Base-by-base conservation (phyloP, 2,329 filamentous ascomycete genomes). In the Fusarium ambrosium region DNA sequence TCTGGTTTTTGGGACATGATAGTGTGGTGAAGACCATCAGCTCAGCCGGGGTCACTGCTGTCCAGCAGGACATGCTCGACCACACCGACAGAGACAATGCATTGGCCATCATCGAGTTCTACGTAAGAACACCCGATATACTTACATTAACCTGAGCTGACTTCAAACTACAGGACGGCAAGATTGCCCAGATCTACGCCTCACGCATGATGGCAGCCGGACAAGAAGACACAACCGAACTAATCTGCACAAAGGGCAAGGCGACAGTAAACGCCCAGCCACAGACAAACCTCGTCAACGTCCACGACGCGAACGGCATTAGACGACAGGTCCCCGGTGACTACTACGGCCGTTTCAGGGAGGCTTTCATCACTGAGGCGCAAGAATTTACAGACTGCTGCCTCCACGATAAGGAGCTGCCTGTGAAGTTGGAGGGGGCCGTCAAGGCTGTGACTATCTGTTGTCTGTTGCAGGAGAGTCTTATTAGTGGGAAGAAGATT, bases 131-230 rank as follows among this genome's bases (percentile, higher is more conserved):
- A 9, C 6, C 6, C 13, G 9, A 10, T 13, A 8, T 34, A 8
- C 39, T 24, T 5, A 32, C 9, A 3, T 13, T 20, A 6, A 27
- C 9, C 4, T 24, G 1, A 10, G 11, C n/a, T 62, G 59, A 62
- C 24, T 2, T 32, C 6, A 2, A n/a, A 32, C 32, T 18, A 4
- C 6, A 56, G 62, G 51, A 37, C 9, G 63, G 56, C 5, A 66
- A 66, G 18, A 55, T 66, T 36, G 63, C 63, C 3, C 43, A 66
- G 22, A 43, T 66, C 22, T 66, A 51, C n/a, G 41, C 29, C 8
- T 61, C 63, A 4, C 41, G 63, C 22, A 66, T 66, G 29, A 66
- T 66, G 63, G 63, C 63, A 8, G 41, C 63, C 14, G 63, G 63
- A 4, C 63, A 66, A 20, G 61, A 63, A 32, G 61, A 63, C 61